Base-by-base conservation (phyloP, 352 stramenopile species). In the Globisporangium radiosum region DNA sequence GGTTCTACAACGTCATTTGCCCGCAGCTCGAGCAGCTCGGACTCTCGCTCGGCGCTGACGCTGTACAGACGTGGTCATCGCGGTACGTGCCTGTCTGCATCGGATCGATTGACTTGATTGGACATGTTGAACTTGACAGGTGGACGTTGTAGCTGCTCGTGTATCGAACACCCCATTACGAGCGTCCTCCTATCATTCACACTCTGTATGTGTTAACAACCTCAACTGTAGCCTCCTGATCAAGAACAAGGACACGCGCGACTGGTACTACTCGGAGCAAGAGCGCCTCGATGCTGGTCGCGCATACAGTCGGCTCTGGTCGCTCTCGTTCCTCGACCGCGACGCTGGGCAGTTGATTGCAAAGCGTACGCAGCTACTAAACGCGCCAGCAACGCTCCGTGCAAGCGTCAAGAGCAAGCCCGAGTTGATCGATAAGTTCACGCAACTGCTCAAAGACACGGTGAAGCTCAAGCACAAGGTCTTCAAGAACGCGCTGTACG, bases 391-490 rank as follows among this genome's bases (percentile, higher is more conserved):
- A 39, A 89, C 79, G 11, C 68, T 95, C 51, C 71, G 71, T 1
- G 69, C 76, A 2, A 76, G 63, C 25, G 71, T 74, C 1, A 95
- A 92, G 57, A 87, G 85, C 57, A 95, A 95, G 65, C 72, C 71
- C 0, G 84, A 92, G 62, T 57, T 94, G 52, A 90, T 95, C 36
- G 81, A 92, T 70, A 90, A 87, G 63, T 95, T 94, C 57, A 91
- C 81, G 15, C 78, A 89, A 38, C 57, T 95, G 36, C 56, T 95
- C n/a, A 95, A 95, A 44, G 84, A 95, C 45, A 74, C 78, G 0
- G 86, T 95, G 42, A 92, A 94, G 59, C 71, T 94, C 37, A 91
- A 92, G 61, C 86, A 94, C 72, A 95, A 95, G 66, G 75, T 95
- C 52, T 95, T 94, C 67, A 92, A 92, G 65, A 92, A 81, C 58